These are phyloP conservation scores for Geranium rotundifolium DNA, from an alignment of 345 rosid genomes.

Conservation along the genomic window DNA sequence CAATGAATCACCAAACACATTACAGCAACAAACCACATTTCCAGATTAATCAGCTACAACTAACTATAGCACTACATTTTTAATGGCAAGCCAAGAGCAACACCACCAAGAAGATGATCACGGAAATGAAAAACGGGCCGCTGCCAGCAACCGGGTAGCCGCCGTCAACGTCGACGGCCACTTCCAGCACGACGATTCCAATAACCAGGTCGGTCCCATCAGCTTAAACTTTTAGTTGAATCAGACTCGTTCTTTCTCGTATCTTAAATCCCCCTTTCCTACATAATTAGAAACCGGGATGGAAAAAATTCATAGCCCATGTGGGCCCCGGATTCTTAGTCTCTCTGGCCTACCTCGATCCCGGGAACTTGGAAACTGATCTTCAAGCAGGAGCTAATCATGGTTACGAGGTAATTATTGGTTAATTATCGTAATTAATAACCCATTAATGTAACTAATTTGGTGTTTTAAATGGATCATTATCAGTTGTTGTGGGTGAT, in stretches of 20 bases:
- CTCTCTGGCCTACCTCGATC: conserved; percentile 24
- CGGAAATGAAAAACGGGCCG: neutral
- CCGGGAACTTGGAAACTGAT: conserved; percentile 51
- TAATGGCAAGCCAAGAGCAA: neutral
- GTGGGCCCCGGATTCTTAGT: conserved; percentile 27
- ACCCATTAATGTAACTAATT: too few relatives aligned
- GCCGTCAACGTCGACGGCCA: conserved; percentile 18
- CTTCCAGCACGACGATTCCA: neutral
- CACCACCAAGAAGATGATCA: neutral
- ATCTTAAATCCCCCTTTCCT: too few relatives aligned
- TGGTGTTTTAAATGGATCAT: neutral
- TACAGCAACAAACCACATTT: neutral
- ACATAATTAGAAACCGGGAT: conserved; percentile 32
- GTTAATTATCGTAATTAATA: neutral
- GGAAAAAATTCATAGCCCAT: conserved; percentile 17
- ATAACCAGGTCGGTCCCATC: neutral
- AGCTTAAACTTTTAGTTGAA: too few relatives aligned
- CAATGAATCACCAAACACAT: too few relatives aligned
- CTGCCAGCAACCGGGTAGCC: conserved; percentile 28
- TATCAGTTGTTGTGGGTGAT: conserved; percentile 55
- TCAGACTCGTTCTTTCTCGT: too few relatives aligned
- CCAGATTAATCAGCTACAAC: neutral
- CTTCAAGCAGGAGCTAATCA: conserved; percentile 60
- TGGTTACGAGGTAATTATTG: conserved; percentile 31
- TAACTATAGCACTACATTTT: too few relatives aligned